Evolutionary conservation across 2,329 filamentous ascomycete genomes (phyloP), one percentile per base, ranked within the genome.

Genomic region (Aspergillus quadricinctus): DNA sequence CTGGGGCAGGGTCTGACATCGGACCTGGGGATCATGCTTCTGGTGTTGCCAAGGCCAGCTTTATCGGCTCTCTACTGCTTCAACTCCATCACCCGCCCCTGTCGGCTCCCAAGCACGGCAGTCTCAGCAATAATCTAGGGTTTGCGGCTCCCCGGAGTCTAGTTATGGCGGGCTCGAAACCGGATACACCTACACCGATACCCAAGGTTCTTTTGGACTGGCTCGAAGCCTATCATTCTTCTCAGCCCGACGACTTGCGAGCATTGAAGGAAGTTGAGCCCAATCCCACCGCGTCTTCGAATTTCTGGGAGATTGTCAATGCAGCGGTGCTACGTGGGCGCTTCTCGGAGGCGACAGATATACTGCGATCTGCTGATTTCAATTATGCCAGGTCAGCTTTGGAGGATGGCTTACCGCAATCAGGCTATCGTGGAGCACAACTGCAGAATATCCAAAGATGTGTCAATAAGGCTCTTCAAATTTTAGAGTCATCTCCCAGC

Each of bases 221-320:
- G 93, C 80, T 96, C 61, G 82, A 89, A 54, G 80, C 81, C 17
- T 83, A 90, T 66, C 90, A 96, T 68, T 85, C 89, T 60, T 81
- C 88, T 27, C 89, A 89, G 64, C 81, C 82, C 1, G 81, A 84
- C 52, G 88, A 92, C 65, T 77, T 89, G 25, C 78, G 84, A 40
- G 79, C 85, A 3, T 81, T 97, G 25, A 77, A 83, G 59, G 79
- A 80, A 28, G 76, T 86, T 63, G 80, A 81, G 48, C 89, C 89
- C 0, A 89, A 89, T 57, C 90, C 92, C 23, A 88, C 90, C 1
- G 85, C 85, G 46, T 89, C 94, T 66, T 78, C 81, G 27, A 79
- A 88, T 37, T 97, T 91, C 74, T 97, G 93, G 93, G 89, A 92
- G 68, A 86, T 86, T 1, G 78, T 96, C n/a, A 89, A 88, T 64